Base-by-base conservation (phyloP, 805 yeast species). In the Ogataea siamensis region DNA sequence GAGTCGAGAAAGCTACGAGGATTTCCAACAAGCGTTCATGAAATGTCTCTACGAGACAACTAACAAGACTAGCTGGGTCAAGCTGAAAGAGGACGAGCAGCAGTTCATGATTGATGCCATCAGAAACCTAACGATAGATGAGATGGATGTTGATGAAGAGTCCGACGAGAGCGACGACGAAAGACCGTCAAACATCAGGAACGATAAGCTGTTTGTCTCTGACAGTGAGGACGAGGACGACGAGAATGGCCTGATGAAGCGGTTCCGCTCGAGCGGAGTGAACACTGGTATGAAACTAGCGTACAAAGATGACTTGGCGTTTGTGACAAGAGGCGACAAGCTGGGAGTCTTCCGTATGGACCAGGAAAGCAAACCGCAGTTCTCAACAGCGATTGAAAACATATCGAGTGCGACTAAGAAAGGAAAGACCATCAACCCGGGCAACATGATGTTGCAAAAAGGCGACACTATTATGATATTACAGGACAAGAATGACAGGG, bases 311-410 rank as follows among this genome's bases (percentile, higher is more conserved):
- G 81, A 85, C 51, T 70, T 93, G 23, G 74, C 95, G 1, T 88
- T 74, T 57, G 89, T 88, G 20, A 80, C 83, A 0, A 76, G 94
- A 49, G 95, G 88, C 11, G 67, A 85, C 57, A 77, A 76, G 47
- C 66, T 88, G 39, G 96, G 96, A 22, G 88, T 88, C 5, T 87
- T 87, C 63, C 81, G 72, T 51, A 73, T 79, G 13, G 73, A 71
- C 23, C 71, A 66, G 11, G 70, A 70, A 13, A 74, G 70, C 27
- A 67, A 66, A 26, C 60, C 87, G 33, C 74, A 78, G 40, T 87
- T 74, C 52, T 64, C 74, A 14, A 78, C 94, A 4, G 76, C 94
- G 0, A 83, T 88, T 42, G 74, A 74, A 28, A 71, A 78, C 45
- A 57, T 88, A 21, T 56, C 71, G 18, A 68, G 71, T 17, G 62